Evolutionary conservation across 768 basidiomycete species (phyloP), one percentile per base, ranked within the genome.

Genomic region (Russula emetica): DNA sequence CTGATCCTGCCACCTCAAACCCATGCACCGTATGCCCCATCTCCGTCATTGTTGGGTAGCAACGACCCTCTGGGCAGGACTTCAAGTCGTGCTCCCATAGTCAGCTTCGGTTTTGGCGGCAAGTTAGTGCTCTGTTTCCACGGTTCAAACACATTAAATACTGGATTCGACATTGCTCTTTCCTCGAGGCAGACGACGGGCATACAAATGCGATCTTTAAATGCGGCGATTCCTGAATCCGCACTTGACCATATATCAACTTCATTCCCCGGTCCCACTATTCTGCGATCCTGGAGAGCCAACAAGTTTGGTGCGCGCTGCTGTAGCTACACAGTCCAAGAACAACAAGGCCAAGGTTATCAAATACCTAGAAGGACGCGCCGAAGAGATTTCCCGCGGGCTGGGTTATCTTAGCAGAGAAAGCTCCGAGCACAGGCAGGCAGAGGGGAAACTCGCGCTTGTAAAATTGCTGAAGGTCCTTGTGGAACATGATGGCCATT

Each of bases 41-140:
- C 92, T 0, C 89, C 92, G 0, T 92, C 92, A 0, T 77, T 92
- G 22, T 71, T 92, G 51, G 92, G 90, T 30, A 82, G 86, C 8
- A 92, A 94, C 69, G 92, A 94, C 72, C 90, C 90, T 6, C 76
- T 94, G 2, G 85, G 87, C 32, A 83, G 92, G 50, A 85, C 87
- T 6, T 79, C 85, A 3, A 83, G 82, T 60, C 83, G 85, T 42
- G 83, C 86, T 10, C 95, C 95, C 0, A 79, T 97, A 32, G 78
- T 95, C 59, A 88, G 85, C 66, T 97, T 98, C 70, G 96, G 96
- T 0, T 94, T 95, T 70, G 94, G 94, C n/a, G 95, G 95, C 13
- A 89, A 88, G 70, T 70, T 98, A 62, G 82, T 95, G 10, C 87
- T 92, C 9, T 95, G 91, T 73, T 97, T 96, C 78, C 93, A 92